Conservation (phyloP, 2,329 filamentous ascomycete species). For the Fusarium sp. region DNA sequence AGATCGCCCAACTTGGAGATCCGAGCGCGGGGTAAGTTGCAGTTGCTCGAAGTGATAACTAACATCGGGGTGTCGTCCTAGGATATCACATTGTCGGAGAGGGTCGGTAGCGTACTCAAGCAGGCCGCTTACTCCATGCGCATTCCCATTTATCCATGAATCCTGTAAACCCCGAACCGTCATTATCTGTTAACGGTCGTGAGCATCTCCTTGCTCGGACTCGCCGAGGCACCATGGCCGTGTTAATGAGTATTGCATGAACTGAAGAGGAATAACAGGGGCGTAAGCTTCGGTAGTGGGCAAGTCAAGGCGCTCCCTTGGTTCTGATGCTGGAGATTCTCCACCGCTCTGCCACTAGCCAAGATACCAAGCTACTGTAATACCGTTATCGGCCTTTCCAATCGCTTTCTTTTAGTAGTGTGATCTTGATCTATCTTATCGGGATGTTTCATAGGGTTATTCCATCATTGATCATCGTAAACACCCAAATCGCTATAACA, state of each 20-base stretch:
- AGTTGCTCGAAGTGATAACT: too few relatives aligned
- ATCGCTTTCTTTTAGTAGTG: too few relatives aligned
- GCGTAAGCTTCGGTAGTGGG: fast-evolving
- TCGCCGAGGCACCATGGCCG: too few relatives aligned
- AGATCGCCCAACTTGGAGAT: background rate
- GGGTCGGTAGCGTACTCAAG: too few relatives aligned
- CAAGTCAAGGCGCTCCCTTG: too few relatives aligned
- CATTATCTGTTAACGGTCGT: background rate
- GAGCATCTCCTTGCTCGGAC: background rate
- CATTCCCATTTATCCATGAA: background rate
- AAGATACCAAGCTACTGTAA: background rate
- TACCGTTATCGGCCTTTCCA: background rate
- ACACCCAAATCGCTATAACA: constrained; percentile 36
- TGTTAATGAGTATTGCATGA: background rate
- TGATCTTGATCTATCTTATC: too few relatives aligned
- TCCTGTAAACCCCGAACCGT: background rate
- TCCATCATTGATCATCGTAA: constrained; percentile 20
- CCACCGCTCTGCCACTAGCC: background rate
- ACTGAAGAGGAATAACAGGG: too few relatives aligned
- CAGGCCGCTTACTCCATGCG: background rate
- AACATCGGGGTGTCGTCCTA: background rate
- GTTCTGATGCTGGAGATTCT: background rate
- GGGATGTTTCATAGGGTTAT: too few relatives aligned
- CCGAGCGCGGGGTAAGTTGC: background rate
- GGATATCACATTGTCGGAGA: background rate